Percentiles rank a stretch among this genome's conserved stretches.
Evolutionary conservation across 2,329 filamentous ascomycete species (phyloP).

Genomic region (Rutstroemia sydowiana): DNA sequence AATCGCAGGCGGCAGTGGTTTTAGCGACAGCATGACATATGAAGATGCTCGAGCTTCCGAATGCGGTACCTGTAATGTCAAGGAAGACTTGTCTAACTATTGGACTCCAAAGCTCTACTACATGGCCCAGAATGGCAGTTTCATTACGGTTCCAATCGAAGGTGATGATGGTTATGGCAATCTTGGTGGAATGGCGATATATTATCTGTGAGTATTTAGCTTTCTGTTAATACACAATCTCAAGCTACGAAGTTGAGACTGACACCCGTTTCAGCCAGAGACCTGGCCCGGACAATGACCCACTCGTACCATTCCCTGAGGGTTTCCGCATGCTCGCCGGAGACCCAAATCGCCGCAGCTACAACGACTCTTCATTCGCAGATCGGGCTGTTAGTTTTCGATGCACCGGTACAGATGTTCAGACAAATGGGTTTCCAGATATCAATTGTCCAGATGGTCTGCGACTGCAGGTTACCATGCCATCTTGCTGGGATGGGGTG

Average conservation of each 20-base stretch:
- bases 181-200: conserved; percentile 28
- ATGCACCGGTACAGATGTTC: conserved; percentile 41
- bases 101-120: conserved; percentile 29
- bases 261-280: not conserved
- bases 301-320: conserved; percentile 18
- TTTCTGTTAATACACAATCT: not conserved
- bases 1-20: conserved; percentile 28
- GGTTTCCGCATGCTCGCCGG: conserved; percentile 41
- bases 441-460: conserved; percentile 46
- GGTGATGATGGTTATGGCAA: conserved; percentile 29
- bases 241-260: not conserved
- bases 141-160: conserved; percentile 27
- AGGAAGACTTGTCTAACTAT: conserved; percentile 31
- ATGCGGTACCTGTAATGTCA: conserved; percentile 30
- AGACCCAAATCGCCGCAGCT: conserved; percentile 24
- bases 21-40: conserved; percentile 33
- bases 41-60: conserved; percentile 24
- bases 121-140: conserved; percentile 27
- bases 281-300: conserved; percentile 6
- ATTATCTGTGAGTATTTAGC: conserved; percentile 28
- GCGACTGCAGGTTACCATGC: conserved; percentile 49
- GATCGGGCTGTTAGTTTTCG: conserved; percentile 34
- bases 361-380: conserved; percentile 3
- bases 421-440: conserved; percentile 46
- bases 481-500: conserved; percentile 53